Conservation (phyloP, 768 basidiomycete species). For the Lentinula guzmanii region DNA sequence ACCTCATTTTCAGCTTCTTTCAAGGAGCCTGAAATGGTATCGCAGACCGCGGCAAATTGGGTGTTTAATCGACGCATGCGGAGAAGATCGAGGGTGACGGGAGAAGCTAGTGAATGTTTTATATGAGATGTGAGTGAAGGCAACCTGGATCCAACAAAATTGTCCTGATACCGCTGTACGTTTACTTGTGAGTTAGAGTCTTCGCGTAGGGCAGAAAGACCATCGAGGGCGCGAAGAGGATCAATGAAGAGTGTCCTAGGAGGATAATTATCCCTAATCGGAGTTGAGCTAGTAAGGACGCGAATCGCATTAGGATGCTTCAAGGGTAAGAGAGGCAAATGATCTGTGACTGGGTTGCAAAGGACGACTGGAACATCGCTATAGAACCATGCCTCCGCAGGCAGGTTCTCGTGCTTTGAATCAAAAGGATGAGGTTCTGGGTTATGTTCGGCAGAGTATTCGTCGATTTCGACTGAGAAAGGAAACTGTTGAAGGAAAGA, state of each 20-base stretch:
- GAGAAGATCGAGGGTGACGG: slow-evolving; percentile 17
- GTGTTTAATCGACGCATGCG: slow-evolving; percentile 30
- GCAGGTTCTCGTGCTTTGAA: background rate
- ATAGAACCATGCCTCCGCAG: background rate
- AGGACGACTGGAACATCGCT: slow-evolving; percentile 54
- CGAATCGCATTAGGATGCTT: slow-evolving; percentile 37
- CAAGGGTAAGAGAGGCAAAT: slow-evolving; percentile 30
- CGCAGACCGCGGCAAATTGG: slow-evolving; percentile 34
- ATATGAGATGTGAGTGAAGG: slow-evolving; percentile 41
- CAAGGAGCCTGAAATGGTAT: slow-evolving; percentile 26
- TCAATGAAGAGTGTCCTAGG: slow-evolving; percentile 29
- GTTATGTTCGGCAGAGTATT: slow-evolving; percentile 18
- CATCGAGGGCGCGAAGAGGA: slow-evolving; percentile 51
- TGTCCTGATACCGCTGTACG: slow-evolving; percentile 61
- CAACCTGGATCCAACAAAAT: slow-evolving; percentile 54
- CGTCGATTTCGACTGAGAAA: slow-evolving; percentile 41
- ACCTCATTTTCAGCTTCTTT: slow-evolving; percentile 23
- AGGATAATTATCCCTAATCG: slow-evolving; percentile 13
- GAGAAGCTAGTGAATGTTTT: slow-evolving; percentile 14
- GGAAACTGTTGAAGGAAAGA: slow-evolving; percentile 54
- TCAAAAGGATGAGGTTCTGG: background rate
- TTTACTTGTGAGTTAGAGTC: slow-evolving; percentile 34
- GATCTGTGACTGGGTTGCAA: slow-evolving; percentile 52
- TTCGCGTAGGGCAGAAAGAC: slow-evolving; percentile 40
- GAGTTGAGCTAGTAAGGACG: slow-evolving; percentile 27